Evolutionary conservation across 164 flowering plant genomes (phyloP).

Genomic region (Annona squamosa): DNA sequence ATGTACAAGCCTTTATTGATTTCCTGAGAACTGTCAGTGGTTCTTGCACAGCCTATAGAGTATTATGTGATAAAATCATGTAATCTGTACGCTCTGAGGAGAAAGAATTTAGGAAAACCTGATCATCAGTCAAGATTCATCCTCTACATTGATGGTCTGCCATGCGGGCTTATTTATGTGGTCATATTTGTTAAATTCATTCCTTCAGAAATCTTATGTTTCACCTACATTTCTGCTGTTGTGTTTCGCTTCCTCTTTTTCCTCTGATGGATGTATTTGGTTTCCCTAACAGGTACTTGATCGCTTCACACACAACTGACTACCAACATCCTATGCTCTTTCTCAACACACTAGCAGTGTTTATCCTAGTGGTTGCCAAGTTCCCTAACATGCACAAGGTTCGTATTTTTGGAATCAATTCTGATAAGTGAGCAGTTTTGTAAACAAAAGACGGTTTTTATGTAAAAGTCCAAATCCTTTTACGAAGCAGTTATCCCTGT

Average conservation of each 20-base stretch:
- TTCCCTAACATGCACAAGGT: slow-evolving; percentile 68
- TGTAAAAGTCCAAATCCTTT: slow-evolving; percentile 16
- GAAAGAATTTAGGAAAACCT: too few species aligned
- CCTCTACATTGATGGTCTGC: too few species aligned
- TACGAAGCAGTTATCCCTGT: slow-evolving; percentile 21
- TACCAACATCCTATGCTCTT: slow-evolving; percentile 57
- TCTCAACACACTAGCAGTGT: slow-evolving; percentile 52
- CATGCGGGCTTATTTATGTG: too few species aligned
- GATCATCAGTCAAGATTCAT: too few species aligned
- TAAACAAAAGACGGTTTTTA: slow-evolving; percentile 1
- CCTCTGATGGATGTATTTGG: background rate
- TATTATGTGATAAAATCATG: too few species aligned
- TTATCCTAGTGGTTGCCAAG: slow-evolving; percentile 54
- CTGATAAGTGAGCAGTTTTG: slow-evolving; percentile 30
- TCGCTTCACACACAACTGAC: slow-evolving; percentile 59
- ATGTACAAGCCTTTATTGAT: too few species aligned
- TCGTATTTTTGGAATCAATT: slow-evolving; percentile 57
- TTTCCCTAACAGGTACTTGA: slow-evolving; percentile 41
- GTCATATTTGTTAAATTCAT: too few species aligned
- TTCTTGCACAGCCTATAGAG: too few species aligned
- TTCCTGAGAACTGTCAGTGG: too few species aligned
- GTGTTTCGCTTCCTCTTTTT: background rate
- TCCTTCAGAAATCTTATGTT: too few species aligned
- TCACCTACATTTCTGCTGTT: too few species aligned
- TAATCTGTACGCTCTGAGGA: too few species aligned